A percentile compares a stretch with the other conserved stretches of the same genome.
Evolutionary conservation across 169 alveolate species (phyloP).

Genomic region (Plasmodium inui): DNA sequence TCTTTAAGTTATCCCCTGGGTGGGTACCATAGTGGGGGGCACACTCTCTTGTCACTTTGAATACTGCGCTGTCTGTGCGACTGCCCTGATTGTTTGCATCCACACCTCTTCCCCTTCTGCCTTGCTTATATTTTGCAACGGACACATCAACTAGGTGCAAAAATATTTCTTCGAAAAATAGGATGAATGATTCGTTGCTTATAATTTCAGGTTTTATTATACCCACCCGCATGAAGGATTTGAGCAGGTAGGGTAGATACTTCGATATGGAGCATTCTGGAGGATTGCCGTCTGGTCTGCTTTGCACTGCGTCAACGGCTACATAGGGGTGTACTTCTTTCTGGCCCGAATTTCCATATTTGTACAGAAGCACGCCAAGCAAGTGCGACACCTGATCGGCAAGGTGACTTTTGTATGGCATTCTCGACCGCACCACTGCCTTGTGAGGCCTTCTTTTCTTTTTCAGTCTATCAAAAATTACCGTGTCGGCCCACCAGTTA

Average conservation of each 20-base stretch:
- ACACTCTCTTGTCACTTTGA: neutral
- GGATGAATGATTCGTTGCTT: neutral
- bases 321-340: neutral
- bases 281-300: neutral
- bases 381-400: conserved; percentile 36
- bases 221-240: conserved; percentile 15
- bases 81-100: neutral
- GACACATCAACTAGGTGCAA: conserved; percentile 6
- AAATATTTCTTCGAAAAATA: conserved; percentile 18
- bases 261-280: neutral
- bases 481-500: conserved; percentile 69
- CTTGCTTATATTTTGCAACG: conserved; percentile 3
- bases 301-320: neutral
- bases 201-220: neutral
- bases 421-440: conserved; percentile 6
- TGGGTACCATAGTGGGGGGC: neutral
- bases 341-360: neutral
- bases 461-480: conserved; percentile 15
- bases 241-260: conserved; percentile 40
- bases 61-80: neutral
- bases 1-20: neutral
- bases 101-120: neutral
- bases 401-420: conserved; percentile 38
- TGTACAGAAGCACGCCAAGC: neutral
- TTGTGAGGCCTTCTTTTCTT: conserved; percentile 22